These are phyloP conservation scores for Ricinus communis DNA, from an alignment of 345 rosid species.

Conservation along the genomic window DNA sequence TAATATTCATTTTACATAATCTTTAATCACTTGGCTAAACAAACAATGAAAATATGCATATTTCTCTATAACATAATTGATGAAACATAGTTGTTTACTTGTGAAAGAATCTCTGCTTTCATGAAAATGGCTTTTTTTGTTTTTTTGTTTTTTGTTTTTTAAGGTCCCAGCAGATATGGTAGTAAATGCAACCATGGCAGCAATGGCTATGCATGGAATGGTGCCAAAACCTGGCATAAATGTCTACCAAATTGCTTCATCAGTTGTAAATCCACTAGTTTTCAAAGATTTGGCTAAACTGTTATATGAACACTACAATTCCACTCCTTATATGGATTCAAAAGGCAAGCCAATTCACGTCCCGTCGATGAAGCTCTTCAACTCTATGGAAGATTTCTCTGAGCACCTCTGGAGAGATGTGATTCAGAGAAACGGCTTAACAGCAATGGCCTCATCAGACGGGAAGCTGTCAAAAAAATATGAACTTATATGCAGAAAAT, in stretches of 20 bases:
- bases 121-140: background rate
- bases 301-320: slow-evolving; percentile 68
- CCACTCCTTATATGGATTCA: slow-evolving; percentile 64
- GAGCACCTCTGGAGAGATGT: slow-evolving; percentile 70
- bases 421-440: slow-evolving; percentile 41
- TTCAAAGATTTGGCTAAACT: slow-evolving; percentile 61
- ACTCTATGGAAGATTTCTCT: slow-evolving; percentile 71
- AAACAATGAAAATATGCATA: background rate
- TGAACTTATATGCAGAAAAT: slow-evolving; percentile 62
- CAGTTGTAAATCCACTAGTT: slow-evolving; percentile 75
- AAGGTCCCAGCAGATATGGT: slow-evolving; percentile 86
- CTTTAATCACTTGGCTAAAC: too few species aligned
- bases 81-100: background rate
- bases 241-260: slow-evolving; percentile 88
- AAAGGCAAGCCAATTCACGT: slow-evolving; percentile 75
- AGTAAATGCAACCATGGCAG: slow-evolving; percentile 85
- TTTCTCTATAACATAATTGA: background rate
- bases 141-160: background rate
- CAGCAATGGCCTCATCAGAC: slow-evolving; percentile 34
- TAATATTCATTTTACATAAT: background rate
- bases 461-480: slow-evolving; percentile 57
- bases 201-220: slow-evolving; percentile 74
- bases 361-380: slow-evolving; percentile 75
- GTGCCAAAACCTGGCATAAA: slow-evolving; percentile 58
- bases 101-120: background rate